Base-by-base conservation (phyloP, 1,284 basidiomycete species). In the Trametes hirsuta region DNA sequence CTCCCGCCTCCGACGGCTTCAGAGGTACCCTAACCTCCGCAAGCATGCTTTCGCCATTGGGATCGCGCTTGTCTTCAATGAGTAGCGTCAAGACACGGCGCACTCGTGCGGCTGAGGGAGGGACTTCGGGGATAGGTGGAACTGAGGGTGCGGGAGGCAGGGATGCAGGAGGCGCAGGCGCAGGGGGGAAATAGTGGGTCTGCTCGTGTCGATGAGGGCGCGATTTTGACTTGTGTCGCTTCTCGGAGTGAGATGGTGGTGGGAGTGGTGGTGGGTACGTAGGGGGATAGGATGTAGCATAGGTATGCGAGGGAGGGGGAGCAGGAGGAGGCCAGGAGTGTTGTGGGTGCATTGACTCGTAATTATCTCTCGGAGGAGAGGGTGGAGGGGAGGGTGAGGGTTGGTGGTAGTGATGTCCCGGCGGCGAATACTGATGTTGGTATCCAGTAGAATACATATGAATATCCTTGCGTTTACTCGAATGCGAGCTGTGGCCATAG, bases 21-120 rank as follows among this genome's bases (percentile, higher is more conserved):
- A 91, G 71, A 10, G 81, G 81, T 21, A 91, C 79, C 30, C 74
- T 80, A 21, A 91, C 81, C 69, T 92, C 90, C 0, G 84, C 85
- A 12, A 91, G 77, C 64, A 85, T 81, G 55, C 76, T 73, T 68
- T 89, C 88, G 37, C 74, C 72, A 1, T 74, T 72, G 3, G 78
- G 80, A 61, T 76, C 79, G 30, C 88, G 81, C 55, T 77, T 66
- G 65, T 91, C 90, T 58, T 84, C 80, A 15, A 90, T 88, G 4
- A 91, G 77, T 18, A 90, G 65, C 5, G 88, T 91, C 10, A 90
- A 73, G 72, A 86, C 81, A 44, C 79, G 75, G 39, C 72, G 55
- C 0, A 63, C 47, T 1, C 65, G 67, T 10, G 46, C 45, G 0
- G 50, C 36, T 2, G 48, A 52, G 3, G 57, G 54, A 6, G 53